A percentile compares a stretch with the other conserved stretches of the same genome.
These are phyloP conservation scores for Atkinsonella texensis DNA, from an alignment of 2,329 filamentous ascomycete genomes.

Conservation along the genomic window DNA sequence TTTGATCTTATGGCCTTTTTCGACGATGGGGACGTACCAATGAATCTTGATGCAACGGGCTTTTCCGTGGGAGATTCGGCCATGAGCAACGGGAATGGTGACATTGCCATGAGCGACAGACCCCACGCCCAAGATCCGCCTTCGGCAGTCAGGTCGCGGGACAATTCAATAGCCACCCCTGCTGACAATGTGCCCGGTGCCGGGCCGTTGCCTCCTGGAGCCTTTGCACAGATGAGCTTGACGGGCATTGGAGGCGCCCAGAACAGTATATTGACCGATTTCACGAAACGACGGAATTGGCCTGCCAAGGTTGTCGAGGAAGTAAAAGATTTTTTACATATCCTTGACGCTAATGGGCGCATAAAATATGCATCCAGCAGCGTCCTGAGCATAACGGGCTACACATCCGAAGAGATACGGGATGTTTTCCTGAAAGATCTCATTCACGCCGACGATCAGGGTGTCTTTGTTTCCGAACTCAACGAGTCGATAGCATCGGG, in stretches of 20 bases:
- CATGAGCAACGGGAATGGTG: constrained; percentile 11
- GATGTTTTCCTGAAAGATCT: constrained; percentile 69
- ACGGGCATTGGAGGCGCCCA: constrained; percentile 12
- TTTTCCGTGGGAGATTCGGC: constrained; percentile 11
- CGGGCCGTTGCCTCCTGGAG: constrained; percentile 28
- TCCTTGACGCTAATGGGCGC: constrained; percentile 72
- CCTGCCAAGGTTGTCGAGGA: constrained; percentile 81
- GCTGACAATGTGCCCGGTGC: constrained; percentile 28
- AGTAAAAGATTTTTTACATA: constrained; percentile 77
- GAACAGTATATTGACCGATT: constrained; percentile 39
- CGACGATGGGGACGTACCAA: constrained; percentile 30
- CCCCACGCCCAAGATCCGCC: constrained; percentile 17
- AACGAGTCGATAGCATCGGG: constrained; percentile 78
- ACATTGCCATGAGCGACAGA: constrained; percentile 8
- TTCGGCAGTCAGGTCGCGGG: constrained; percentile 12
- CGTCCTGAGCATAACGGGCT: constrained; percentile 62
- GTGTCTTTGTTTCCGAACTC: constrained; percentile 75
- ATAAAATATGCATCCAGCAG: constrained; percentile 82
- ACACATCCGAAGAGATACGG: constrained; percentile 55
- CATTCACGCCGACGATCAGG: constrained; percentile 75
- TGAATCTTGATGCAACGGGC: constrained; percentile 25
- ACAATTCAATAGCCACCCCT: constrained; percentile 23
- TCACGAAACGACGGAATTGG: constrained; percentile 60
- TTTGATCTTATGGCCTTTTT: constrained; percentile 32
- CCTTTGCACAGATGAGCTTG: constrained; percentile 21